Evolutionary conservation across 2,329 filamentous ascomycete genomes (phyloP), one percentile per base, ranked within the genome.

Genomic region (Aspergillus fumigatus): DNA sequence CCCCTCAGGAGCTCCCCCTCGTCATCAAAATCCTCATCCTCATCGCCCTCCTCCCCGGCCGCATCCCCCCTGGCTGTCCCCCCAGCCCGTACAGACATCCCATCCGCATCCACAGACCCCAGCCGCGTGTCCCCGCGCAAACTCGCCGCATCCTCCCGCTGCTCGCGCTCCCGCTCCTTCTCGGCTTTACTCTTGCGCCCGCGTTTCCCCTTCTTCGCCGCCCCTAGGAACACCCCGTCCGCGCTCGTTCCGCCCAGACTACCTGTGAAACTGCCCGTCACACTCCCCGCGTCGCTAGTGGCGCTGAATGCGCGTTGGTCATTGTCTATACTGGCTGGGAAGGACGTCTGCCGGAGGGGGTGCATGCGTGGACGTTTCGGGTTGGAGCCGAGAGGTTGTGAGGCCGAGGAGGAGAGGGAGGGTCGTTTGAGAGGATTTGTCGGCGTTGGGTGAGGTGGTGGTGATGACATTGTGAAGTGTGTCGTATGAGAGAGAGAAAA

Each of bases 1-100:
- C 77, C 67, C 25, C 77, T 72, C 49, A 77, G 65, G 53, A 76
- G 68, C 59, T 77, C 75, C 9, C 76, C 77, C 58, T 77, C 78
- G 52, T 78, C 77, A 38, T 76, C 75, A 41, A 77, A 75, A 27
- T 80, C 79, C 10, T 82, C 80, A 10, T 80, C 79, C 4, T 79
- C 77, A 19, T 79, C 79, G 3, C 74, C 79, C 5, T 77, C 80
- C 19, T 77, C 80, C 8, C 73, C 78, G 10, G 75, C 78, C 38
- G 74, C 76, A 2, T 73, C 78, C 14, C 75, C 78, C 3, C 75
- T 35, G 14, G 32, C 63, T 56, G 58, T 14, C n/a, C 43, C 61
- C 38, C 67, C 70, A 17, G 64, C 71, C 50, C 67, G 58, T 17
- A 72, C 64, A n/a, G 71, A 73, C 11, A 50, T 55, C 8, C 68